These are phyloP conservation scores for Leucosporidium scottii DNA, from an alignment of 768 basidiomycete genomes.

Conservation along the genomic window DNA sequence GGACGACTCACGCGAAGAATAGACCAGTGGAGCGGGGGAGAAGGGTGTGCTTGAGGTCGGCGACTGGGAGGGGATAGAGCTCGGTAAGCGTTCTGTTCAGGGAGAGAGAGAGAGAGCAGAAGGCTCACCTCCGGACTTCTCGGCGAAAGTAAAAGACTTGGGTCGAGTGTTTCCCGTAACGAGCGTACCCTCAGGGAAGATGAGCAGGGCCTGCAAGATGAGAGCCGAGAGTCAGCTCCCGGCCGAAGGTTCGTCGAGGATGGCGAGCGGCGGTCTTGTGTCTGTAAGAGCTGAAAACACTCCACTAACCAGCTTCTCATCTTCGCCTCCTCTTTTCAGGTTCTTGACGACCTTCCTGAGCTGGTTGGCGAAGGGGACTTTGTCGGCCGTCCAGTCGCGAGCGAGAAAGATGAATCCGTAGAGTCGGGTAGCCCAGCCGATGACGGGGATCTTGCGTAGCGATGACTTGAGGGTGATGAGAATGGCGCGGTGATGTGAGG, in stretches of 20 bases:
- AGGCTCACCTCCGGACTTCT: constrained; percentile 71
- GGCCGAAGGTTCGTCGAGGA: no score
- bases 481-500: constrained; percentile 60
- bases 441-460: constrained; percentile 70
- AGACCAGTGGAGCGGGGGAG: constrained; percentile 88
- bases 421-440: constrained; percentile 90
- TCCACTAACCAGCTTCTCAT: constrained; percentile 47
- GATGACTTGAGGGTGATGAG: constrained; percentile 88
- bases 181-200: constrained; percentile 94
- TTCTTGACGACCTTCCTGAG: constrained; percentile 50
- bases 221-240: no score
- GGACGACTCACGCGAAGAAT: constrained; percentile 52
- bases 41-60: constrained; percentile 69
- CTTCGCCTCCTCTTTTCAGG: constrained; percentile 7
- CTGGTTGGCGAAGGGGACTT: constrained; percentile 57
- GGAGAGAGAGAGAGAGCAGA: neutral
- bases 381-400: constrained; percentile 87
- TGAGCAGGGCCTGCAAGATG: constrained; percentile 53
- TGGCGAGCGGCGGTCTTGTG: no score
- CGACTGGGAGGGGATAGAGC: constrained; percentile 46
- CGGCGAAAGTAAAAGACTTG: constrained; percentile 74
- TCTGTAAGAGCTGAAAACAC: no score
- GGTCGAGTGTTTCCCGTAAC: constrained; percentile 80
- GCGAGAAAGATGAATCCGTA: constrained; percentile 89
- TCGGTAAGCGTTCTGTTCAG: neutral